Evolutionary conservation across 139 green algal genomes (phyloP).

Genomic region (Coelastrella sp.): DNA sequence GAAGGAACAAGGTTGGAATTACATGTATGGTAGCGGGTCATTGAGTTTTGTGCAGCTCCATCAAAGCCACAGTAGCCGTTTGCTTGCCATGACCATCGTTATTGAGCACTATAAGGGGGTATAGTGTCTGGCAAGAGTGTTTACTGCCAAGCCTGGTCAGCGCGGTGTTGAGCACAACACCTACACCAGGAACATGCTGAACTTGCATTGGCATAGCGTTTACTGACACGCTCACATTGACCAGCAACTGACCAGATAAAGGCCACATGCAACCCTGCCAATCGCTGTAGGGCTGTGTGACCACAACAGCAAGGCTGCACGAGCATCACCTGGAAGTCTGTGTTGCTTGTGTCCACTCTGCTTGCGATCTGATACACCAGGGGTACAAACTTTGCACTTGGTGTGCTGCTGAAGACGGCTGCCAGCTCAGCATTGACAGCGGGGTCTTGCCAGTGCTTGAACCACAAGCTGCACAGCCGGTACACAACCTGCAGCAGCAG

Average conservation of each 20-base stretch:
- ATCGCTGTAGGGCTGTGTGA: neutral
- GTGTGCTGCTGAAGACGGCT: conserved; percentile 61
- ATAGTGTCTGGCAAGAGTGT: conserved; percentile 91
- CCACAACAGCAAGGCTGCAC: too few relatives aligned
- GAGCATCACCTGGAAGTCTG: conserved; percentile 36
- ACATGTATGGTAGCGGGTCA: neutral
- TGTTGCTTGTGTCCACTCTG: neutral
- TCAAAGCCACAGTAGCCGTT: neutral
- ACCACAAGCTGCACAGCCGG: conserved; percentile 84
- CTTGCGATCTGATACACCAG: conserved; percentile 93
- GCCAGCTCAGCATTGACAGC: conserved; percentile 60
- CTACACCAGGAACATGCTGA: too few relatives aligned
- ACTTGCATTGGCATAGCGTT: too few relatives aligned
- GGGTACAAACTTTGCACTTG: conserved; percentile 92
- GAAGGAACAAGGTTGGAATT: too few relatives aligned
- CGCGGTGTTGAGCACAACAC: conserved; percentile 50
- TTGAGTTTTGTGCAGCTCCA: neutral
- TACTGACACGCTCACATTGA: neutral
- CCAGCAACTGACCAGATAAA: neutral
- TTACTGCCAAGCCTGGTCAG: conserved; percentile 77
- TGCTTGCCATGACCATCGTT: conserved; percentile 49
- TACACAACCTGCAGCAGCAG: conserved; percentile 65
- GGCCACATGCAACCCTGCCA: neutral
- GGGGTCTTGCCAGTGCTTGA: conserved; percentile 50
- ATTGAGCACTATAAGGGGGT: conserved; percentile 81